A percentile compares a stretch with the other conserved stretches of the same genome.
Evolutionary conservation across 495 filamentous ascomycete genomes (phyloP).

Genomic region (Neurospora intermedia): DNA sequence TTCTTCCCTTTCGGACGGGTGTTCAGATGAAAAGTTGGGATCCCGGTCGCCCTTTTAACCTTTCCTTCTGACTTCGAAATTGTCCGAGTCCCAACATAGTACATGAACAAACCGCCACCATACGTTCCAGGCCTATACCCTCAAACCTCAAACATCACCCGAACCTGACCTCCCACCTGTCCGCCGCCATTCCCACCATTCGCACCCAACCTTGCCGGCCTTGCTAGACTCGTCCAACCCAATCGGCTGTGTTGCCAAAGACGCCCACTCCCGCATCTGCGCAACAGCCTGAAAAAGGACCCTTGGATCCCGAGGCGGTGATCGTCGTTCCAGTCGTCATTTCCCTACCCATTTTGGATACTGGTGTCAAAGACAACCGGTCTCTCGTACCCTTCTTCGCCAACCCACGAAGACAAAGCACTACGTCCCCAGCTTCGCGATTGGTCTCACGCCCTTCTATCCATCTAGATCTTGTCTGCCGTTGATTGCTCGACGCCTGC

Average conservation of each 20-base stretch:
- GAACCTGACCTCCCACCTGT: not conserved
- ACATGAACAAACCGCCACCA: not conserved
- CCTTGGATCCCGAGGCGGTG: constrained; percentile 6
- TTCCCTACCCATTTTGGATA: constrained; percentile 9
- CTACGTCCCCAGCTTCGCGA: constrained; percentile 9
- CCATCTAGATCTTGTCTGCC: not conserved
- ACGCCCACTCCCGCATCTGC: not conserved
- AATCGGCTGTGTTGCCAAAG: not conserved
- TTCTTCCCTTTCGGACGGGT: not conserved
- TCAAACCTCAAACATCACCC: not conserved
- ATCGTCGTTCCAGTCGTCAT: constrained; percentile 12
- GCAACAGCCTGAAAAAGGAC: not conserved
- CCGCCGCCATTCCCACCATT: not conserved
- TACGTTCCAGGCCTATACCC: not conserved
- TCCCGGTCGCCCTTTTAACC: not conserved
- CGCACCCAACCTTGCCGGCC: not conserved
- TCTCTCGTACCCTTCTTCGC: constrained; percentile 1
- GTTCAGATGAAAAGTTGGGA: not conserved
- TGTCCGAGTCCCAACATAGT: not conserved
- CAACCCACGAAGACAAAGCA: constrained; percentile 6
- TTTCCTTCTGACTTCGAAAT: not conserved
- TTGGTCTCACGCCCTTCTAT: constrained; percentile 7
- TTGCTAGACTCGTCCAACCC: not conserved
- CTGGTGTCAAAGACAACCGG: constrained; percentile 14
- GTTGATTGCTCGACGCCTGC: not conserved